Base-by-base conservation (phyloP, 345 rosid genomes). In the Angophora floribunda region DNA sequence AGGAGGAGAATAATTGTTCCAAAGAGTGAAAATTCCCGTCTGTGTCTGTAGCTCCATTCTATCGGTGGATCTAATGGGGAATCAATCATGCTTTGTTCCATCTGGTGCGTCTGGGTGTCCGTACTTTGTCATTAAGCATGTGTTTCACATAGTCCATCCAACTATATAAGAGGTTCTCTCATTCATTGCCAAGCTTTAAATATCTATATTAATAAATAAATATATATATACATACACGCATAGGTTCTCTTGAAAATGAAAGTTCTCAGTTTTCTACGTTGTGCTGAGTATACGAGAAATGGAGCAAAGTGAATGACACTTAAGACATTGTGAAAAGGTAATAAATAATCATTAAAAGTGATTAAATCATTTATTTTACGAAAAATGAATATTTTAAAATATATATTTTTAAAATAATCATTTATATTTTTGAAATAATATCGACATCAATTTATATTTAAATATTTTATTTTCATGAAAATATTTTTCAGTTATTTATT, bases 351-450 rank as follows among this genome's bases (percentile, higher is more conserved):
- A 19, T 75, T 36, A 6, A 21, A 75, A 0, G 26, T 9, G 82
- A 41, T 75, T 41, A 75, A 41, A 75, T 75, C 7, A 0, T 17
- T 17, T 1, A 1, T 8, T 70, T 70, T 3, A 6, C 1, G 9
- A 36, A 36, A 70, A 9, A 70, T 17, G 16, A 32, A 67, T 17
- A 32, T 16, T 36, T 32, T 36, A 36, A 32, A n/a, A n/a, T n/a
- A n/a, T n/a, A n/a, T n/a, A 16, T 26, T 24, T 59, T 59, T 24
- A 59, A 61, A 19, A 17, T 36, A 0, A 16, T 36, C 2, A 0
- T 41, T 1, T 8, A 0, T 70, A 17, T 70, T 0, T 36, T 36
- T 17, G 7, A 36, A 70, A 36, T 70, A 36, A 75, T 75, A 14
- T 65, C 9, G 5, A 65, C 1, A 30, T 0, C 4, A 4, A 32